phyloP scores from a whole-genome alignment of 2,329 filamentous ascomycete species.

The Monosporascus cannonballus region DNA sequence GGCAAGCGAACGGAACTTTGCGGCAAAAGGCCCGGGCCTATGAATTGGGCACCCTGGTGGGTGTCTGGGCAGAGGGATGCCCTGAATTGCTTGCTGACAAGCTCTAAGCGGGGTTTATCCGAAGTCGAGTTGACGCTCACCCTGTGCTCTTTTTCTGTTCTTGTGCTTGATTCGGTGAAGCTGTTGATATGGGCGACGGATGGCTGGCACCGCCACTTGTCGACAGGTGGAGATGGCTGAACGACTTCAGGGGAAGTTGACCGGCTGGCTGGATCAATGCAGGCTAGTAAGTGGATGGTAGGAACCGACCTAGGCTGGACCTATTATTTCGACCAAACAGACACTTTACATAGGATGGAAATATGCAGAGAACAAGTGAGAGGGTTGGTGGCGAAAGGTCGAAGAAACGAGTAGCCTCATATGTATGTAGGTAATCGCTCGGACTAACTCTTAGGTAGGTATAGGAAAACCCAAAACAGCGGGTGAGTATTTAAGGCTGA shows the following conservation, averaged over 20 bases:
- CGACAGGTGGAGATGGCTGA: too few species aligned
- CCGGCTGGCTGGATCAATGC: neutral
- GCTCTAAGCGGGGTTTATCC: too few species aligned
- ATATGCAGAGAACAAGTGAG: neutral
- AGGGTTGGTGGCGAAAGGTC: neutral
- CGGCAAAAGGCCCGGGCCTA: neutral
- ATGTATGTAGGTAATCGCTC: too few species aligned
- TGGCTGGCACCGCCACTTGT: too few species aligned
- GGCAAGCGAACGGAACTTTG: neutral
- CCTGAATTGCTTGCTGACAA: too few species aligned
- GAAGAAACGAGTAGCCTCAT: neutral
- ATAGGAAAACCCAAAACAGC: neutral
- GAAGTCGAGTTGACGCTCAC: too few species aligned
- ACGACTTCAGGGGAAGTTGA: too few species aligned
- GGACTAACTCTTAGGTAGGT: too few species aligned
- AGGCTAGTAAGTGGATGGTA: neutral
- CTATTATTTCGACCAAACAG: neutral
- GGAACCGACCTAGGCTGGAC: neutral
- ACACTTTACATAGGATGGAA: neutral
- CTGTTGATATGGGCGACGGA: too few species aligned
- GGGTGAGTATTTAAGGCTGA: neutral
- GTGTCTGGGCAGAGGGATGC: neutral
- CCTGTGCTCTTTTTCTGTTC: too few species aligned
- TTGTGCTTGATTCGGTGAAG: too few species aligned
- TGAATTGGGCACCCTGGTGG: conserved; percentile 4